A percentile compares a stretch with the other conserved stretches of the same genome.
These are phyloP conservation scores for Francoa sonchifolia DNA, from an alignment of 441 rosid genomes.

Conservation along the genomic window DNA sequence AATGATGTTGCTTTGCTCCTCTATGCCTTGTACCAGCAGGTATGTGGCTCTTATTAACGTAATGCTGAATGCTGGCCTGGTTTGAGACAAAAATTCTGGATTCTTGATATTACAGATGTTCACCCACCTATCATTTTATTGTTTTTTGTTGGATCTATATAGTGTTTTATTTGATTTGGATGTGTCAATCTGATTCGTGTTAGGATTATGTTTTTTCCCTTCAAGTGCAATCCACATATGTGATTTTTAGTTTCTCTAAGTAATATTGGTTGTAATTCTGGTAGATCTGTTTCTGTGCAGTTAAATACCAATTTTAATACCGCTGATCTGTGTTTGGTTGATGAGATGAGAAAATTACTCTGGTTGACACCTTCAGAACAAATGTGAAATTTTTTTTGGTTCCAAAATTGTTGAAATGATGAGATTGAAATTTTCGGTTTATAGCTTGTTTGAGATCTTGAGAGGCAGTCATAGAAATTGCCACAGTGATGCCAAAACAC, in stretches of 20 bases:
- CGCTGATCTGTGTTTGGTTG: slow-evolving; percentile 6
- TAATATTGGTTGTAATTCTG: slow-evolving; percentile 4
- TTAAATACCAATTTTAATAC: slow-evolving; percentile 1
- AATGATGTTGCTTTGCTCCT: slow-evolving; percentile 80
- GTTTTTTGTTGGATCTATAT: no score
- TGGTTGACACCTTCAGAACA: no score
- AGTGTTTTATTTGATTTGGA: background rate
- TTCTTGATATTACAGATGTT: background rate
- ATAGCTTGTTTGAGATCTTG: no score
- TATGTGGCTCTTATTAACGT: slow-evolving; percentile 2
- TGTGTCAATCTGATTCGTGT: background rate
- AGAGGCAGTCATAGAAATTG: no score
- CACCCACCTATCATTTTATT: slow-evolving; percentile 1
- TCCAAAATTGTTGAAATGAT: no score
- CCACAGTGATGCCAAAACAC: no score
- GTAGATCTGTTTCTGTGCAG: slow-evolving; percentile 18
- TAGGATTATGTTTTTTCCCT: background rate
- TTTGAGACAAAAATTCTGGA: no score
- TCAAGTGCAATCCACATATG: no score
- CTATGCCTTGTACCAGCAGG: slow-evolving; percentile 90
- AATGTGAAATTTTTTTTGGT: no score
- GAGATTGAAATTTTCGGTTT: no score
- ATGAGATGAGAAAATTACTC: background rate
- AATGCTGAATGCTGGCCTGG: no score
- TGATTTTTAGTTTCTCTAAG: slow-evolving; percentile 1